Evolutionary conservation across 441 rosid species (phyloP), one percentile per base, ranked within the genome.

Genomic region (Arabidopsis lyrata): DNA sequence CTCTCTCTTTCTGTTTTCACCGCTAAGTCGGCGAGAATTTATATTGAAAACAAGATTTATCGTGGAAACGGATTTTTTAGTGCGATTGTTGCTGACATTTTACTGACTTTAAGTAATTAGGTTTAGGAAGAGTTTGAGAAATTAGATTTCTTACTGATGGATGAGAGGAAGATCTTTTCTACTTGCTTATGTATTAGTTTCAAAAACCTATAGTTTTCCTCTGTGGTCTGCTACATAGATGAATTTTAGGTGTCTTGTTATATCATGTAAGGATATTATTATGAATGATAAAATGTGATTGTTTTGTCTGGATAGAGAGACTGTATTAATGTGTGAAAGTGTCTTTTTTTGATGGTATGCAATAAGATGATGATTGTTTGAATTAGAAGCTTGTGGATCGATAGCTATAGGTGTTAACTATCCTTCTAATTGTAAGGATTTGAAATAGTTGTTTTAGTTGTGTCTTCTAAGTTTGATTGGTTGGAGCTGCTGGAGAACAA

Each of bases 71-170:
- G 65, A 27, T 9, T 36, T 62, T n/a, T 18, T 14, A 6, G 45
- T 39, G 44, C 18, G 11, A 53, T 53, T 72, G 13, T 32, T 52
- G 38, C 24, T 32, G 44, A 18, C 42, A 52, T 66, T 45, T 52
- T 35, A 24, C 58, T 55, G 48, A 18, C 20, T 15, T 10, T 52
- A 39, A 54, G 71, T 64, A 53, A 49, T 31, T 50, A 59, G 66
- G 55, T 67, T 74, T 64, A 56, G 10, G 24, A 56, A 47, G 59
- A 45, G 53, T 38, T 73, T 3, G 10, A 35, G 38, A 29, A 29
- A 29, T 29, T 35, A 35, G 38, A 35, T 34, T 57, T 20, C 39
- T 27, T 50, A 52, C 12, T 71, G 68, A 48, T 71, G 22, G 10
- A 24, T 27, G 15, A n/a, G 45, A 63, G 41, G 27, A 44, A 45